Percentiles rank a stretch among this genome's conserved stretches.
Evolutionary conservation across 2,329 filamentous ascomycete species (phyloP).

Genomic region (Colletotrichum tamarilloi): DNA sequence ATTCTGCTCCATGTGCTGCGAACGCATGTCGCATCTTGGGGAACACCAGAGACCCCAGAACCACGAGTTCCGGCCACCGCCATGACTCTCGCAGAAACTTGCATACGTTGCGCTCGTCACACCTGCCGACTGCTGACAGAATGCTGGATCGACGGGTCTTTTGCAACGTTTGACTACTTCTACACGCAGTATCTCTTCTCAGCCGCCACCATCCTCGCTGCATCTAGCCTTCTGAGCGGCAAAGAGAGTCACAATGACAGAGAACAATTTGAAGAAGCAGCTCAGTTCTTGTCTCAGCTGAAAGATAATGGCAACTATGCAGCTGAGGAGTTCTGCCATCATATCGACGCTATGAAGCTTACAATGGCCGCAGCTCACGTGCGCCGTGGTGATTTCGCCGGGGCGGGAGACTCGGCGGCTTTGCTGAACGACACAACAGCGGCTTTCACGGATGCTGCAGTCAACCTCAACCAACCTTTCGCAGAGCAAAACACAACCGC

Average conservation of each 20-base stretch:
- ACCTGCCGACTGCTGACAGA: conserved; percentile 54
- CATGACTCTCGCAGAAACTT: conserved; percentile 54
- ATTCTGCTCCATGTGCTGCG: conserved; percentile 48
- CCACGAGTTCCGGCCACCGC: conserved; percentile 45
- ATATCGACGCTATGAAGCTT: conserved; percentile 50
- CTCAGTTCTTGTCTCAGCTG: conserved; percentile 51
- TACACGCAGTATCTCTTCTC: conserved; percentile 60
- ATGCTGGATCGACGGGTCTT: conserved; percentile 58
- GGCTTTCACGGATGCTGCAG: conserved; percentile 9
- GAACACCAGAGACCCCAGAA: conserved; percentile 33
- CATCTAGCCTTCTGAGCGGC: conserved; percentile 51
- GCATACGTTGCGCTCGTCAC: conserved; percentile 56
- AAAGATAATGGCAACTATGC: conserved; percentile 53
- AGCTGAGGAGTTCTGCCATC: conserved; percentile 53
- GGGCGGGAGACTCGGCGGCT: background rate
- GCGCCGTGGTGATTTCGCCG: conserved; percentile 11
- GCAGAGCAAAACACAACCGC: conserved; percentile 40
- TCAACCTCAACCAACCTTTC: background rate
- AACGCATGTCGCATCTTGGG: conserved; percentile 41
- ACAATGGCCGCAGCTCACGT: conserved; percentile 38
- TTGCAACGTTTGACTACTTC: conserved; percentile 59
- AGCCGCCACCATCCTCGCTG: conserved; percentile 54
- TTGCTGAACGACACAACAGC: background rate
- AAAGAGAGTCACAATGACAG: conserved; percentile 47
- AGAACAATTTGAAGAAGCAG: conserved; percentile 52